A percentile compares a stretch with the other conserved stretches of the same genome.
phyloP scores from a whole-genome alignment of 768 basidiomycete genomes.

The Fibroporia radiculosa region DNA sequence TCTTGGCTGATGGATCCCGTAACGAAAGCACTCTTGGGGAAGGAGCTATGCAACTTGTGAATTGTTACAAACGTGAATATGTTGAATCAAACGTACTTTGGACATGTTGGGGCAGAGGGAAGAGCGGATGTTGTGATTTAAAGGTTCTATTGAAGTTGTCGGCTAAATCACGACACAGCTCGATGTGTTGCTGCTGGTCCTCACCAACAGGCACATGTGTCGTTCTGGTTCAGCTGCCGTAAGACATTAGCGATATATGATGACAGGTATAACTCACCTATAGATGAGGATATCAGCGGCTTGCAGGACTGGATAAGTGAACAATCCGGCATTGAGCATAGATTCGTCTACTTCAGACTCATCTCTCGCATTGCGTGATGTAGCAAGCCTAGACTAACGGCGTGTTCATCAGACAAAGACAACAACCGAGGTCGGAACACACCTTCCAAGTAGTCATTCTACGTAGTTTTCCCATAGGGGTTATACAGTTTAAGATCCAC shows the following conservation, averaged over 20 bases:
- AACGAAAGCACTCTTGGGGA: constrained; percentile 82
- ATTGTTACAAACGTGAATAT: not conserved
- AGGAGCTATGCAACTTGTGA: constrained; percentile 58
- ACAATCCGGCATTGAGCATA: constrained; percentile 73
- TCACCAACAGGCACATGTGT: constrained; percentile 96
- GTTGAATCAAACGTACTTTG: constrained; percentile 48
- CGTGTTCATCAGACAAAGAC: constrained; percentile 1
- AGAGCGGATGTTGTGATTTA: constrained; percentile 38
- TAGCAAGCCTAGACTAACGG: constrained; percentile 63
- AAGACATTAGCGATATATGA: not conserved
- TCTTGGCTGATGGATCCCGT: constrained; percentile 78
- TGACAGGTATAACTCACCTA: constrained; percentile 41
- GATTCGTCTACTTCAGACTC: constrained; percentile 79
- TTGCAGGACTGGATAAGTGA: constrained; percentile 91
- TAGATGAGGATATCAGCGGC: constrained; percentile 89
- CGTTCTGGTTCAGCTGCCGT: constrained; percentile 38
- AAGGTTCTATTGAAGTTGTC: constrained; percentile 75
- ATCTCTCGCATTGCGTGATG: constrained; percentile 62
- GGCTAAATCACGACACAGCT: constrained; percentile 79
- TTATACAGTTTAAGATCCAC: constrained; percentile 85
- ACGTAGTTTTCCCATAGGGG: constrained; percentile 73
- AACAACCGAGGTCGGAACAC: constrained; percentile 10
- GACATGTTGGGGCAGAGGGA: constrained; percentile 65
- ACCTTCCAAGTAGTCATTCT: constrained; percentile 99
- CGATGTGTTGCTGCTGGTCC: constrained; percentile 92